These are phyloP conservation scores for Plasmopara halstedii DNA, from an alignment of 352 stramenopile species.

Conservation along the genomic window DNA sequence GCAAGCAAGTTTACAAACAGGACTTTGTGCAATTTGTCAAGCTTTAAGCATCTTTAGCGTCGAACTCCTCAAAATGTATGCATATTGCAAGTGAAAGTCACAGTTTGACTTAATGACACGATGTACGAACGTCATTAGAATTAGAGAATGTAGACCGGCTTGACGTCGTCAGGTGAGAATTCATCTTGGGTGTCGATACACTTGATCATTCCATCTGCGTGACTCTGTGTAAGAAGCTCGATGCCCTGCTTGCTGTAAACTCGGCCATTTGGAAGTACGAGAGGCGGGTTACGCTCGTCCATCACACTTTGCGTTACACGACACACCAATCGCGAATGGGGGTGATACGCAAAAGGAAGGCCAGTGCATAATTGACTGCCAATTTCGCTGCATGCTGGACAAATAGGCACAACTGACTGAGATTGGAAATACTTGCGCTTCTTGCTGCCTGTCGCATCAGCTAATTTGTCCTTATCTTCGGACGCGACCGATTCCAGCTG, in stretches of 20 bases:
- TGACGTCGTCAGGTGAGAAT: slow-evolving; percentile 49
- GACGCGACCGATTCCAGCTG: slow-evolving; percentile 22
- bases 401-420: slow-evolving; percentile 40
- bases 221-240: slow-evolving; percentile 38
- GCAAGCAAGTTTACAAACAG: no score
- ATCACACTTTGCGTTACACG: slow-evolving; percentile 73
- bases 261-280: slow-evolving; percentile 74
- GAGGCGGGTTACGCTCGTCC: slow-evolving; percentile 78
- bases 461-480: slow-evolving; percentile 25
- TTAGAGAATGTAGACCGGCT: slow-evolving; percentile 77
- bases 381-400: slow-evolving; percentile 67
- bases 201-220: slow-evolving; percentile 47
- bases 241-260: slow-evolving; percentile 80
- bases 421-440: slow-evolving; percentile 22
- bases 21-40: no score
- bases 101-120: slow-evolving; percentile 16
- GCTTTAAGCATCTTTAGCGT: no score
- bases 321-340: slow-evolving; percentile 78
- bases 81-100: neutral
- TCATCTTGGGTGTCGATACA: slow-evolving; percentile 68
- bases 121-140: slow-evolving; percentile 1
- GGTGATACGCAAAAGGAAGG: slow-evolving; percentile 71
- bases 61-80: no score
- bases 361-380: slow-evolving; percentile 45
- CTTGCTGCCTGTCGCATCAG: slow-evolving; percentile 10